Evolutionary conservation across 2,329 filamentous ascomycete species (phyloP).

Genomic region (Aspergillus chevalieri): DNA sequence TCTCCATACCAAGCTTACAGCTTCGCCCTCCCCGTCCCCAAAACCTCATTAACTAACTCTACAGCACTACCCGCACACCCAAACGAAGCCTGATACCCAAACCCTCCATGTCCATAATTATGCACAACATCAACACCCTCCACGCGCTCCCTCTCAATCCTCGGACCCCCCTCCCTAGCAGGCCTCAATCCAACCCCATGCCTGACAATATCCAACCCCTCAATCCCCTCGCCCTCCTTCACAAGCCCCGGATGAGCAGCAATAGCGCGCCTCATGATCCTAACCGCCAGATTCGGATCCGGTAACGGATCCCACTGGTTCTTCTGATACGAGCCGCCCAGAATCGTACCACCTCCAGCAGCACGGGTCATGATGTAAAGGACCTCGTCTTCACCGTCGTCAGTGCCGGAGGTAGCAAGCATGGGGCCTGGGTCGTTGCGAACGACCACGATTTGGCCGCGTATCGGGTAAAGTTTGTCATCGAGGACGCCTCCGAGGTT

Average conservation of each 20-base stretch:
- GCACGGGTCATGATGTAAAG: conserved; percentile 80
- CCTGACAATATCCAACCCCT: conserved; percentile 67
- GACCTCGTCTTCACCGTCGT: conserved; percentile 66
- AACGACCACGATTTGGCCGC: conserved; percentile 79
- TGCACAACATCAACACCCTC: conserved; percentile 49
- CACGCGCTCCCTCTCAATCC: conserved; percentile 67
- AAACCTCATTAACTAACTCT: conserved; percentile 56
- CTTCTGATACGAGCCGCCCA: conserved; percentile 80
- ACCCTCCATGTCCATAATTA: conserved; percentile 43
- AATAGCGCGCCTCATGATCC: conserved; percentile 70
- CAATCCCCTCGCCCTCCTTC: conserved; percentile 57
- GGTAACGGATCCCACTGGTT: conserved; percentile 72
- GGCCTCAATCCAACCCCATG: conserved; percentile 80
- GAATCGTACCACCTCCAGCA: conserved; percentile 67
- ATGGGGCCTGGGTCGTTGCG: conserved; percentile 70
- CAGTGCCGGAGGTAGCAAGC: conserved; percentile 63
- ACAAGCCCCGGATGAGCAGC: conserved; percentile 32
- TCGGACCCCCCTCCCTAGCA: conserved; percentile 63
- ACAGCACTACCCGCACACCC: conserved; percentile 64
- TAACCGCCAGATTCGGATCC: conserved; percentile 69
- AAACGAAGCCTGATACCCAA: conserved; percentile 62
- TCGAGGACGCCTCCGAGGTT: conserved; percentile 79
- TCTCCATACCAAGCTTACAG: conserved; percentile 14
- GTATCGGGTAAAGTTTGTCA: conserved; percentile 62
- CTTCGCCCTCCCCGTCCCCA: conserved; percentile 28